A percentile compares a stretch with the other conserved stretches of the same genome.
Conservation (phyloP, 2,329 filamentous ascomycete species). For the Colletotrichum graminicola region DNA sequence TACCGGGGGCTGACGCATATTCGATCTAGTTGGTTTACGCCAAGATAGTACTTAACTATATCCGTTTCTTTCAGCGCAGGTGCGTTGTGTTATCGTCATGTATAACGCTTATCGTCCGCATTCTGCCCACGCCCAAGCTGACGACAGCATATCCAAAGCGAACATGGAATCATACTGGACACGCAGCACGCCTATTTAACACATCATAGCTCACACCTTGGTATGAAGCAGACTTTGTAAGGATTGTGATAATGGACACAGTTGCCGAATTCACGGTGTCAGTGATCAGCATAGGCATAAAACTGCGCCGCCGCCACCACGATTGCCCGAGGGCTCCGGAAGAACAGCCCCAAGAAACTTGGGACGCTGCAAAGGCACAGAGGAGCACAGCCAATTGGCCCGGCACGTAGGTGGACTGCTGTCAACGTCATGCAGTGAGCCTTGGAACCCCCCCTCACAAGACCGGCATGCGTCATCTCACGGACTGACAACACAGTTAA, state of each 20-base stretch:
- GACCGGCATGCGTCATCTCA: conserved; percentile 29
- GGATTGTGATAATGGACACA: neutral
- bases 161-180: too few species aligned
- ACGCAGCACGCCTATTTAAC: neutral
- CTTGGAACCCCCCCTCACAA: conserved; percentile 17
- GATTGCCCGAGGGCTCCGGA: conserved; percentile 9
- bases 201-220: neutral
- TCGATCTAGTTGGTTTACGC: neutral
- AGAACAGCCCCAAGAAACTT: conserved; percentile 12
- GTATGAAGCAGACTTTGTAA: neutral
- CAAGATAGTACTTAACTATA: too few species aligned
- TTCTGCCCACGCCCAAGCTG: neutral
- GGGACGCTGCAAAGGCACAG: conserved; percentile 18
- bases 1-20: neutral
- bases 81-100: neutral
- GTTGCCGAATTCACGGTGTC: neutral
- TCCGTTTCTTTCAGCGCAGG: neutral
- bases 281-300: neutral
- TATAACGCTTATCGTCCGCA: neutral
- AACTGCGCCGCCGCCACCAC: conserved; percentile 8
- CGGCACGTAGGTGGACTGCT: neutral
- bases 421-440: conserved; percentile 3
- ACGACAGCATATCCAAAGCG: neutral
- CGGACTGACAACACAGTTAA: neutral
- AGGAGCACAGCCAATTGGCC: conserved; percentile 4